phyloP scores from a whole-genome alignment of 768 basidiomycete genomes.

The Suillus variegatus region DNA sequence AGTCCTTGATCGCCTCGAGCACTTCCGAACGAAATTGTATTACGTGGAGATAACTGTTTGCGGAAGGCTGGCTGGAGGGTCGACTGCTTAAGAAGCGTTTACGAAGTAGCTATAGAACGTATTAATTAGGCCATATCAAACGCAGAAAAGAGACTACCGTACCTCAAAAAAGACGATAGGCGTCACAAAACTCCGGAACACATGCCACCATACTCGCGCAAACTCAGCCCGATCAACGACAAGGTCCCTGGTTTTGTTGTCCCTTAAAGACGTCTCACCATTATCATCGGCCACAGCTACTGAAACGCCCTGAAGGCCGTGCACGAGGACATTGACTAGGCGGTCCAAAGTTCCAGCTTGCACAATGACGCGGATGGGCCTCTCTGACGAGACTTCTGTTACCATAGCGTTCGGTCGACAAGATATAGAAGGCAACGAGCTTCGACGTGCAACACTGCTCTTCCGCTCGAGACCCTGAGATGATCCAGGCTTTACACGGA shows the following conservation, averaged over 20 bases:
- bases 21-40: conserved; percentile 61
- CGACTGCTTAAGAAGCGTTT: conserved; percentile 66
- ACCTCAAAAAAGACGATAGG: conserved; percentile 90
- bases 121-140: neutral
- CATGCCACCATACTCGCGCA: conserved; percentile 79
- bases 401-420: conserved; percentile 57
- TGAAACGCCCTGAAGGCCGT: conserved; percentile 74
- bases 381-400: conserved; percentile 66
- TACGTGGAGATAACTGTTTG: conserved; percentile 45
- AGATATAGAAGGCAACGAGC: conserved; percentile 77
- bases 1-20: conserved; percentile 65
- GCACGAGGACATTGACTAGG: conserved; percentile 73
- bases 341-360: conserved; percentile 77
- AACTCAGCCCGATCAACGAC: conserved; percentile 75
- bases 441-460: conserved; percentile 70
- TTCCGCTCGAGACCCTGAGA: conserved; percentile 76
- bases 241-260: conserved; percentile 72
- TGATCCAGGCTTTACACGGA: conserved; percentile 73
- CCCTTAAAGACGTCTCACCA: conserved; percentile 77
- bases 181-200: conserved; percentile 77
- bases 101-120: conserved; percentile 57
- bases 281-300: conserved; percentile 86
- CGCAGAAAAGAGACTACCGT: conserved; percentile 19
- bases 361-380: conserved; percentile 73
- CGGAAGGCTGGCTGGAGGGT: conserved; percentile 42